Evolutionary conservation across 208 protist genomes (phyloP).

Genomic region (Kentomonas sorsogonicus): DNA sequence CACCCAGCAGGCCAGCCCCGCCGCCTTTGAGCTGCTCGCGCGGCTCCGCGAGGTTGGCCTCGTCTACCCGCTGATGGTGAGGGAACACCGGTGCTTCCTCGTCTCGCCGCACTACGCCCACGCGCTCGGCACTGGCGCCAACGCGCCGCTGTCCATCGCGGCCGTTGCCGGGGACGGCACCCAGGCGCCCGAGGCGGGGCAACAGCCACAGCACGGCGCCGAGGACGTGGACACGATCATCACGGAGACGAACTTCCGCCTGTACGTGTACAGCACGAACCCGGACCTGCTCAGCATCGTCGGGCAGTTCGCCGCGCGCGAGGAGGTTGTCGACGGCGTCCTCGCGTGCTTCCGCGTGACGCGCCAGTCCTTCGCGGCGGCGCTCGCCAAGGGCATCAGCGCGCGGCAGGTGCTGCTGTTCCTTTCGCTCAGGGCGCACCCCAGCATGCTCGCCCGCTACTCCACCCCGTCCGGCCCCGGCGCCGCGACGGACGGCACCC

Average conservation of each 20-base stretch:
- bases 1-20: conserved; percentile 32
- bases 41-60: conserved; percentile 77
- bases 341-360: conserved; percentile 83
- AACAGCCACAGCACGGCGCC: conserved; percentile 26
- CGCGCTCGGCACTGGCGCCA: conserved; percentile 60
- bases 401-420: conserved; percentile 76
- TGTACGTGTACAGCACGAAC: conserved; percentile 84
- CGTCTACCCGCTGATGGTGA: conserved; percentile 54
- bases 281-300: conserved; percentile 71
- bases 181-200: not conserved
- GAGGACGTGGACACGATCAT: conserved; percentile 90
- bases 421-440: conserved; percentile 81
- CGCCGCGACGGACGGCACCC: conserved; percentile 1
- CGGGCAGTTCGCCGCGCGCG: conserved; percentile 70
- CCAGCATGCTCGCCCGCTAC: conserved; percentile 64
- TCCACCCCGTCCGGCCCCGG: conserved; percentile 12
- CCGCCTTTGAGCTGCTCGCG: conserved; percentile 58
- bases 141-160: conserved; percentile 52
- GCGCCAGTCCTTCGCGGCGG: conserved; percentile 65
- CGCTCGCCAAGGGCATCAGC: conserved; percentile 67
- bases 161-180: conserved; percentile 5
- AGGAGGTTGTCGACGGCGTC: conserved; percentile 55
- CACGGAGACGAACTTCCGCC: conserved; percentile 88
- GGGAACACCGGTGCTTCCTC: conserved; percentile 52
- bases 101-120: conserved; percentile 74